phyloP scores from a whole-genome alignment of 768 basidiomycete species.

The Phaeolepiota aurea region DNA sequence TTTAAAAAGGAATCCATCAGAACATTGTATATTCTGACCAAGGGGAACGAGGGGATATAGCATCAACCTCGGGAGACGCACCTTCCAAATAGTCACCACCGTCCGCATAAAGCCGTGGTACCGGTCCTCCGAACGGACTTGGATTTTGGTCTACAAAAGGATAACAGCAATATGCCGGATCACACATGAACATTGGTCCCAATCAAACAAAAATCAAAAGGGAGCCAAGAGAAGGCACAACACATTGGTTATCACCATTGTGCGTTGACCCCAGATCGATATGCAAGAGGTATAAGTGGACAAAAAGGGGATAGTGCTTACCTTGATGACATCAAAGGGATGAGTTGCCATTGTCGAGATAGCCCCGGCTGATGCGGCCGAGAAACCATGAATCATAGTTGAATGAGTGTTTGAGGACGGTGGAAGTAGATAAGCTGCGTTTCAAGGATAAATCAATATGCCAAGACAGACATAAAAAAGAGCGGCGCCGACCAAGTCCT shows the following conservation, averaged over 20 bases:
- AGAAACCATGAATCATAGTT: slow-evolving; percentile 47
- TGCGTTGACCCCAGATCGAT: too few species aligned
- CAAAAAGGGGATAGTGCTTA: slow-evolving; percentile 18
- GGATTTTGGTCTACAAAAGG: slow-evolving; percentile 69
- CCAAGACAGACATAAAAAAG: too few species aligned
- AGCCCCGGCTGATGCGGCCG: slow-evolving; percentile 76
- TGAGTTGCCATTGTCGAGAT: slow-evolving; percentile 82
- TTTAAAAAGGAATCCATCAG: not conserved
- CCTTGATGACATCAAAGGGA: slow-evolving; percentile 94
- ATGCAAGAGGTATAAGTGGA: too few species aligned
- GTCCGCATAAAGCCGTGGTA: slow-evolving; percentile 71
- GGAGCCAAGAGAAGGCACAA: not conserved
- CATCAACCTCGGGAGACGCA: slow-evolving; percentile 21
- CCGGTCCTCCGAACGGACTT: slow-evolving; percentile 71
- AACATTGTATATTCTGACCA: not conserved
- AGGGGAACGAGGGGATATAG: not conserved
- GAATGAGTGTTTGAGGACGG: slow-evolving; percentile 37
- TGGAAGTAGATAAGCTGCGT: slow-evolving; percentile 17
- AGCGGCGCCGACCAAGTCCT: too few species aligned
- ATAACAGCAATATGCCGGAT: not conserved
- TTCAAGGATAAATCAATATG: too few species aligned
- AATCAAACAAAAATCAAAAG: not conserved
- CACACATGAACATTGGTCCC: too few species aligned
- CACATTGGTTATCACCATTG: too few species aligned
- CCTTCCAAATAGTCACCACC: slow-evolving; percentile 57